These are phyloP conservation scores for Syzygium grande DNA, from an alignment of 345 rosid species.

Conservation along the genomic window DNA sequence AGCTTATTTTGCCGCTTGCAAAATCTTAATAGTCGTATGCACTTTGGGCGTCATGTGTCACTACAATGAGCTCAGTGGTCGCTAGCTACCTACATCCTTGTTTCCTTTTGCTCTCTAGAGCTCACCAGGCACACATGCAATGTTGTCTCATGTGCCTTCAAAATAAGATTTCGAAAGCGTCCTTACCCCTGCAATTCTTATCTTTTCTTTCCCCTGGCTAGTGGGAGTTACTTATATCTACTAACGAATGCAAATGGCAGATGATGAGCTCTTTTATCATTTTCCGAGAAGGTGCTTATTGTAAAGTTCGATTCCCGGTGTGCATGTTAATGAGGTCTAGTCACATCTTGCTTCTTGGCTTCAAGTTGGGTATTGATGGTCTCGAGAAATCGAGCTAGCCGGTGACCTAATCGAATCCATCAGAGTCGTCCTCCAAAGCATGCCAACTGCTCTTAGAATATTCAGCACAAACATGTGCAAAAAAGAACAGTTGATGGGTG, in stretches of 20 bases:
- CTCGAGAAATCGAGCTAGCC: not conserved
- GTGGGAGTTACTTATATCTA: not conserved
- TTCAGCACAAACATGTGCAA: not conserved
- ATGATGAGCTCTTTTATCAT: not conserved
- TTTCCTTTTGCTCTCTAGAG: not conserved
- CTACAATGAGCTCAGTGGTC: not conserved
- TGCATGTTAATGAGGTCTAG: not conserved
- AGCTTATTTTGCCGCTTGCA: not conserved
- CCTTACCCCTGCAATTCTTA: not conserved
- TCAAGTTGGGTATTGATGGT: not conserved
- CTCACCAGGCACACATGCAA: not conserved
- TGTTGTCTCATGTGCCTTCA: not conserved
- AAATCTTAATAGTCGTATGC: not conserved
- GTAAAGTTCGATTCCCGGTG: not conserved
- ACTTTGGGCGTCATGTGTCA: not conserved
- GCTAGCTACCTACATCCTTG: not conserved
- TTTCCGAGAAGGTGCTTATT: not conserved
- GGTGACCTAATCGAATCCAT: fast-evolving
- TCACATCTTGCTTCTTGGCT: not conserved
- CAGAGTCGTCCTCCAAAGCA: not conserved
- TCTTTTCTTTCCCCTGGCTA: not conserved
- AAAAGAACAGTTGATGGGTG: not conserved
- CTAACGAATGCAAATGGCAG: not conserved
- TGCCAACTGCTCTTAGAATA: not conserved
- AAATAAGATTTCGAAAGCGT: not conserved